Conservation (phyloP, 2,329 filamentous ascomycete genomes). For the Xylaria sp. region DNA sequence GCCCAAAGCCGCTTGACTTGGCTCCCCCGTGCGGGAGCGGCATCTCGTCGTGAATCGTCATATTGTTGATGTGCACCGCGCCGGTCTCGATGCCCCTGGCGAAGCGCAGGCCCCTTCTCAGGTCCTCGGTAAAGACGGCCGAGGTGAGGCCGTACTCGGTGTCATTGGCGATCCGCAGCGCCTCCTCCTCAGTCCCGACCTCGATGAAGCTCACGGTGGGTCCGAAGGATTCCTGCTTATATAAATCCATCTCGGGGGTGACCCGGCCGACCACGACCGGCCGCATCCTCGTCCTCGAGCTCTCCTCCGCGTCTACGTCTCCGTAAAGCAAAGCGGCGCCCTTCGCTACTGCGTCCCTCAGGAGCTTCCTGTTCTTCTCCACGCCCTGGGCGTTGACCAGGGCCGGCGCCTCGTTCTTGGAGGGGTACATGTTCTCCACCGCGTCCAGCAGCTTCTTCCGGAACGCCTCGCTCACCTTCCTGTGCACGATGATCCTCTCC, state of each 20-base stretch:
- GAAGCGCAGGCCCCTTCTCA: conserved; percentile 55
- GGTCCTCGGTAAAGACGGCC: conserved; percentile 65
- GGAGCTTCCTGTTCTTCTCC: conserved; percentile 43
- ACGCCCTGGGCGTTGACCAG: conserved; percentile 33
- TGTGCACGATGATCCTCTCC: conserved; percentile 67
- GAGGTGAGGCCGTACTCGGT: conserved; percentile 69
- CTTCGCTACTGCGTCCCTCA: conserved; percentile 57
- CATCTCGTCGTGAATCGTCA: conserved; percentile 47
- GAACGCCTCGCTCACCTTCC: conserved; percentile 56
- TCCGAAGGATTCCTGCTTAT: conserved; percentile 67
- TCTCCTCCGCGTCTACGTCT: conserved; percentile 39
- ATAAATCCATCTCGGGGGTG: conserved; percentile 67
- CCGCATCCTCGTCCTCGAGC: conserved; percentile 49
- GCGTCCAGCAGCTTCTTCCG: conserved; percentile 37
- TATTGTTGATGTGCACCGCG: conserved; percentile 47
- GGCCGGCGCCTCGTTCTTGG: conserved; percentile 31
- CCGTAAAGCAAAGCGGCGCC: conserved; percentile 63
- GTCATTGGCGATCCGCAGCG: conserved; percentile 66
- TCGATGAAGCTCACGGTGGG: conserved; percentile 64
- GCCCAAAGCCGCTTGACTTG: conserved; percentile 46
- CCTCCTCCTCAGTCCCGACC: conserved; percentile 64
- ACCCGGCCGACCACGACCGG: conserved; percentile 64
- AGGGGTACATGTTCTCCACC: conserved; percentile 32
- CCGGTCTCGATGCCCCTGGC: conserved; percentile 60
- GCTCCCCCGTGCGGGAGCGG: conserved; percentile 47